Evolutionary conservation across 176 grass and related monocot species (phyloP).

Genomic region (Otatea glauca): DNA sequence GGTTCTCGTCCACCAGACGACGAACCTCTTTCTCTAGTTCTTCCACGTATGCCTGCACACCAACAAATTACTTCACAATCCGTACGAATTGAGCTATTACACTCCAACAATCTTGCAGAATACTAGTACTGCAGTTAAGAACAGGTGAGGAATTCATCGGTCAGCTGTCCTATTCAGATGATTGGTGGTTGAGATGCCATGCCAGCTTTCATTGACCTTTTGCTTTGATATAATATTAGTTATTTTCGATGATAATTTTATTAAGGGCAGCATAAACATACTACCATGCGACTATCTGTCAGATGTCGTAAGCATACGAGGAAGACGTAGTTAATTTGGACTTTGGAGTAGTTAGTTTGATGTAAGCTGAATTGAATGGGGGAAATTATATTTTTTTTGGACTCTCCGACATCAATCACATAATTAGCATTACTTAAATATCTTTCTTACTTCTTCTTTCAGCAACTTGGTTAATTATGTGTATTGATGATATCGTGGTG

Average conservation of each 20-base stretch:
- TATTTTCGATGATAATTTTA: not conserved
- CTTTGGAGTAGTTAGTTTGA: conserved; percentile 21
- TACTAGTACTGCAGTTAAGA: conserved; percentile 1
- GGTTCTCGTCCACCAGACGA: conserved; percentile 55
- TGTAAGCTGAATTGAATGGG: not conserved
- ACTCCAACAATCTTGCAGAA: not conserved
- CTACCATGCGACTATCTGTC: not conserved
- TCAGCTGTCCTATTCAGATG: not conserved
- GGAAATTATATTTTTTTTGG: not conserved
- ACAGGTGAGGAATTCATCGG: not conserved
- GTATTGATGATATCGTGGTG: too few relatives aligned
- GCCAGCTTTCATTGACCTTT: not conserved
- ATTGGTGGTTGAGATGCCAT: not conserved
- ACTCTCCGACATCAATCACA: not conserved
- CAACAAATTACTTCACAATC: not conserved
- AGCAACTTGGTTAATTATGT: too few relatives aligned
- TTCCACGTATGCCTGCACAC: conserved; percentile 56
- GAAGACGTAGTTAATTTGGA: not conserved
- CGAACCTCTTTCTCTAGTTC: conserved; percentile 60
- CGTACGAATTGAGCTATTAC: not conserved
- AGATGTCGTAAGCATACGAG: not conserved
- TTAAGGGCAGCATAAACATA: not conserved
- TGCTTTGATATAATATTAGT: not conserved
- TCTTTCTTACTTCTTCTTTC: too few relatives aligned
- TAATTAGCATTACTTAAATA: not conserved